Conservation (phyloP, 495 filamentous ascomycete genomes). For the Penicilliopsis zonata region DNA sequence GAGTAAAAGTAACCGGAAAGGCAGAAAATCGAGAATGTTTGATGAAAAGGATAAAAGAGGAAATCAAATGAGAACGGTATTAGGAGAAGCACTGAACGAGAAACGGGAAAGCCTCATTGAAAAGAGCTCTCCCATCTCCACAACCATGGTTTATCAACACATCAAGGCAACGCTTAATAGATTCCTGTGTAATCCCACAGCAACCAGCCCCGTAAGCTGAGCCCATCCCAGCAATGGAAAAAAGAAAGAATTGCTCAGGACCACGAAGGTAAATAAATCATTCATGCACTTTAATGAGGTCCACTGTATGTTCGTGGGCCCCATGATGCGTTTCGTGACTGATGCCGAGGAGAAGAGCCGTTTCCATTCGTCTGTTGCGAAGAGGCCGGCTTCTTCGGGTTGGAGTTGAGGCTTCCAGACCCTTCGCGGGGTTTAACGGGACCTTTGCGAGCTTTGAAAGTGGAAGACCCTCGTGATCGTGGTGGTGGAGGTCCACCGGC, state of each 20-base stretch:
- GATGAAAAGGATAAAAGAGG: not conserved
- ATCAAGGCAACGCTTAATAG: conserved; percentile 12
- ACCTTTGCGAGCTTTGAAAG: conserved; percentile 23
- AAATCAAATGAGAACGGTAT: not conserved
- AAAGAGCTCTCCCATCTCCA: conserved; percentile 4
- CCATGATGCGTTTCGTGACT: conserved; percentile 21
- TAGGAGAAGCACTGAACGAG: conserved; percentile 3
- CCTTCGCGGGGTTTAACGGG: conserved; percentile 19
- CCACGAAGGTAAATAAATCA: not conserved
- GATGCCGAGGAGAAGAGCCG: conserved; percentile 16
- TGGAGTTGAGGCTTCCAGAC: conserved; percentile 9
- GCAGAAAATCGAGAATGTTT: too few species aligned
- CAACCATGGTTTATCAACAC: conserved; percentile 16
- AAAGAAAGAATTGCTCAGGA: not conserved
- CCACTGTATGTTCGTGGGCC: conserved; percentile 14
- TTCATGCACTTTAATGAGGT: conserved; percentile 7
- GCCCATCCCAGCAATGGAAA: too few species aligned
- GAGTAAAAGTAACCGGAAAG: too few species aligned
- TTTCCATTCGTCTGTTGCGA: conserved; percentile 15
- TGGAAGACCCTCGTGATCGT: conserved; percentile 17
- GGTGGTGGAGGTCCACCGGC: conserved; percentile 6
- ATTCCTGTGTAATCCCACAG: not conserved
- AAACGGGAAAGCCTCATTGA: conserved; percentile 8
- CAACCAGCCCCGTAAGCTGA: not conserved
- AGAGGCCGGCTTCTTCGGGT: conserved; percentile 11